Base-by-base conservation (phyloP, 805 yeast genomes). In the Saturnispora galanensis region DNA sequence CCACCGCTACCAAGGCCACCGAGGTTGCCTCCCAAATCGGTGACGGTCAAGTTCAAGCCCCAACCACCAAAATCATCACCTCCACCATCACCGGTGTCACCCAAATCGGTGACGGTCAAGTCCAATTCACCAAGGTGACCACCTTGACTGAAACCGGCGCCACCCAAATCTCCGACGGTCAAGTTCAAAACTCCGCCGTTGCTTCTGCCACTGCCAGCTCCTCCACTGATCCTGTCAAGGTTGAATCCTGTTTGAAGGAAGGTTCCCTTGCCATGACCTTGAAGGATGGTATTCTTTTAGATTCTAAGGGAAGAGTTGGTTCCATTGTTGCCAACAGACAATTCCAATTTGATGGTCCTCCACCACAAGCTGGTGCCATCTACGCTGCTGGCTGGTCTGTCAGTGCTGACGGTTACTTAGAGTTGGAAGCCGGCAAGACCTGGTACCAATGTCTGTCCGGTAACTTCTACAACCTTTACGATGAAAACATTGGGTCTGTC, bases 311-410 rank as follows among this genome's bases (percentile, higher is more conserved):
- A 48, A 71, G 79, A 70, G 63, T 74, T 50, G 79, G 79, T 53
- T 72, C 79, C 36, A 74, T 74, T 61, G 79, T 74, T 51, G 77
- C 79, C 47, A 74, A 74, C 73, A 68, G 76, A 66, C 81, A 76
- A 64, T 75, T 76, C 74, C 81, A 76, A 65, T 76, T 76, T 53
- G 81, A 76, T 57, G 80, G 80, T 57, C 79, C 79, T 41, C 79
- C 79, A 62, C 80, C 80, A 48, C 81, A 76, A 65, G 80, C 75
- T 46, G 76, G 76, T 63, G 68, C 75, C 41, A 68, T 69, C 47
- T 67, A 70, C 51, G 76, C 76, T 53, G 73, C 70, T 40, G 75
- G 76, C 47, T 70, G 76, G 76, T 65, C 74, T 36, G 63, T 71
- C 49, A 60, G 70, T 42, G 56, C 60, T 38, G 71, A 66, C 32